Evolutionary conservation across 2,329 filamentous ascomycete genomes (phyloP).

Genomic region (Dothistroma pini): DNA sequence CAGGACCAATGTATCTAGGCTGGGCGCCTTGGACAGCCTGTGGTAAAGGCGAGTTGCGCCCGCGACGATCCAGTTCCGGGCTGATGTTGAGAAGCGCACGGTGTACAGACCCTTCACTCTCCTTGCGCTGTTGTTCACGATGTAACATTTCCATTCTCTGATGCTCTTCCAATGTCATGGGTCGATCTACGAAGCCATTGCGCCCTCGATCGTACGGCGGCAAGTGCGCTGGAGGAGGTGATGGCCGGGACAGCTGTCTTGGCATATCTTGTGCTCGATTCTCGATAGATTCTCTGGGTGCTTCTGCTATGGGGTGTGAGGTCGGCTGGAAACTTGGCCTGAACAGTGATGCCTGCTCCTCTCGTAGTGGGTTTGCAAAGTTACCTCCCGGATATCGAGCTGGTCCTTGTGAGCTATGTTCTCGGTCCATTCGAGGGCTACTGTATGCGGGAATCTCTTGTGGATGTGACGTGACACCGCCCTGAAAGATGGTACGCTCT

Average conservation of each 20-base stretch:
- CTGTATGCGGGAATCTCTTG: conserved; percentile 23
- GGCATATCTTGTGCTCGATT: conserved; percentile 26
- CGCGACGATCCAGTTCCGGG: conserved; percentile 72
- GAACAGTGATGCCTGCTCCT: conserved; percentile 32
- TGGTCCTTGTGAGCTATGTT: conserved; percentile 20
- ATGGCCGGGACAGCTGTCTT: conserved; percentile 28
- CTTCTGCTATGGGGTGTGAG: conserved; percentile 25
- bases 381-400: conserved; percentile 22
- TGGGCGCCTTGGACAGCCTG: conserved; percentile 93
- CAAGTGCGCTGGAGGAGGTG: conserved; percentile 26
- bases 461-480: conserved; percentile 30
- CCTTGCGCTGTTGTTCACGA: conserved; percentile 43
- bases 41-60: conserved; percentile 80
- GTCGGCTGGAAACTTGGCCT: conserved; percentile 27
- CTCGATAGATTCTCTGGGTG: conserved; percentile 32
- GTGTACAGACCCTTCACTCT: conserved; percentile 39
- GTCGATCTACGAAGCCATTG: conserved; percentile 37
- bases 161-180: conserved; percentile 35
- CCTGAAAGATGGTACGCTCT: conserved; percentile 25
- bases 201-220: conserved; percentile 20
- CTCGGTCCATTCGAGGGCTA: conserved; percentile 30
- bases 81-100: conserved; percentile 69
- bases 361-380: conserved; percentile 30
- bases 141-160: conserved; percentile 50
- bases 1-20: conserved; percentile 70